Evolutionary conservation across 257 asterid genomes (phyloP).

Genomic region (Salvia rosmarinus): DNA sequence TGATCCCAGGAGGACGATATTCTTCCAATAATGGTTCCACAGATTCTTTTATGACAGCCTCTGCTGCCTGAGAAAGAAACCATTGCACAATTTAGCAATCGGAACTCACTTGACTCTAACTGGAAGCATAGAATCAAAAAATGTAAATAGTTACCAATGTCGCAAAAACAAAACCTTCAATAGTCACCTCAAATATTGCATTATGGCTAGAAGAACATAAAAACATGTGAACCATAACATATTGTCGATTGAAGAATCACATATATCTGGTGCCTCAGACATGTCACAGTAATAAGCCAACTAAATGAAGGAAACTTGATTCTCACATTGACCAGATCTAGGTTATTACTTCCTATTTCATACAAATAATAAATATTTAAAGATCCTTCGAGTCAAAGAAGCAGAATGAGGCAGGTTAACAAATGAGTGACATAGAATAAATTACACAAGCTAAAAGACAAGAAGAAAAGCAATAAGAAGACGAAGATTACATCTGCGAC

Average conservation of each 20-base stretch:
- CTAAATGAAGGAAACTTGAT: conserved; percentile 9
- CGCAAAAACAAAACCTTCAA: conserved; percentile 25
- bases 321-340: neutral
- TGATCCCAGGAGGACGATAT: conserved; percentile 88
- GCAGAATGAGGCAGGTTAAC: conserved; percentile 1
- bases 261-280: conserved; percentile 16
- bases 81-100: conserved; percentile 25
- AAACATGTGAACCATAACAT: neutral
- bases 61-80: conserved; percentile 79
- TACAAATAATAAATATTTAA: neutral
- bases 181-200: conserved; percentile 4
- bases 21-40: conserved; percentile 98
- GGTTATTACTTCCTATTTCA: neutral
- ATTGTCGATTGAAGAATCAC: conserved; percentile 1
- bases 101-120: conserved; percentile 24
- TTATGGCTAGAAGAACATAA: neutral
- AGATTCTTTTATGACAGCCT: conserved; percentile 86
- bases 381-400: neutral
- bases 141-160: conserved; percentile 20
- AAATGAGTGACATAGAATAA: neutral
- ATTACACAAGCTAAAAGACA: neutral
- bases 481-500: conserved; percentile 88
- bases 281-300: conserved; percentile 3
- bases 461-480: neutral
- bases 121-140: conserved; percentile 6